Percentiles rank a stretch among this genome's conserved stretches.
These are phyloP conservation scores for Graphiopsis chlorocephala DNA, from an alignment of 2,329 filamentous ascomycete genomes.

Conservation along the genomic window DNA sequence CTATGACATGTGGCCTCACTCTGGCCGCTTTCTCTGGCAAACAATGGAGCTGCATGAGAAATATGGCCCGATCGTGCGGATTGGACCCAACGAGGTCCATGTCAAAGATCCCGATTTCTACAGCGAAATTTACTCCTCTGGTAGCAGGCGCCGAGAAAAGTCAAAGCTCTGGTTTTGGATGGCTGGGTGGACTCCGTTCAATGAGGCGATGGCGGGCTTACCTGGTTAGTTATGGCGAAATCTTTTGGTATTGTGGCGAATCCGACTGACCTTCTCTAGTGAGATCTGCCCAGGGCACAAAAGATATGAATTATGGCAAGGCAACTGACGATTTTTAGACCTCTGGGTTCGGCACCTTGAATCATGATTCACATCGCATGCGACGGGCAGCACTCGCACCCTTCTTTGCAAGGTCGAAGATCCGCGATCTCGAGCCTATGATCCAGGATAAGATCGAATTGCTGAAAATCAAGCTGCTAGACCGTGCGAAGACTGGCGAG, in stretches of 20 bases:
- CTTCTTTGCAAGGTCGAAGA: not conserved
- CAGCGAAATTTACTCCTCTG: slow-evolving; percentile 3
- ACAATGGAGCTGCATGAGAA: slow-evolving; percentile 36
- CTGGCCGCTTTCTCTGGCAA: slow-evolving; percentile 24
- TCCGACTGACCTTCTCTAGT: not conserved
- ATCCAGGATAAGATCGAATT: not conserved
- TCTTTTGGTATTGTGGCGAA: not conserved
- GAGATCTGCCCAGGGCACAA: not conserved
- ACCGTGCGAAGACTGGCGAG: not conserved
- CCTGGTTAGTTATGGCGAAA: not conserved
- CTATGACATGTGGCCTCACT: slow-evolving; percentile 19
- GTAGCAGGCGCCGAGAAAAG: not conserved
- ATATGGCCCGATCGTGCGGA: slow-evolving; percentile 49
- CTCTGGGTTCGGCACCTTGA: not conserved
- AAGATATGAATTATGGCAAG: not conserved
- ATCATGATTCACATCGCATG: not conserved
- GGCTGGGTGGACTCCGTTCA: not conserved
- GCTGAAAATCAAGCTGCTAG: not conserved
- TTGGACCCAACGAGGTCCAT: slow-evolving; percentile 43
- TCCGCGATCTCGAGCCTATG: slow-evolving; percentile 10
- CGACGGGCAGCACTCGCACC: not conserved
- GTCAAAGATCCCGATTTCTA: slow-evolving; percentile 8
- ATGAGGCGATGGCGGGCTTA: not conserved
- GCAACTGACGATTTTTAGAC: not conserved
- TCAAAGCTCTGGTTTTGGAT: slow-evolving; percentile 6